Evolutionary conservation across 2,329 filamentous ascomycete species (phyloP), one percentile per base, ranked within the genome.

Genomic region (Escovopsis sp.): DNA sequence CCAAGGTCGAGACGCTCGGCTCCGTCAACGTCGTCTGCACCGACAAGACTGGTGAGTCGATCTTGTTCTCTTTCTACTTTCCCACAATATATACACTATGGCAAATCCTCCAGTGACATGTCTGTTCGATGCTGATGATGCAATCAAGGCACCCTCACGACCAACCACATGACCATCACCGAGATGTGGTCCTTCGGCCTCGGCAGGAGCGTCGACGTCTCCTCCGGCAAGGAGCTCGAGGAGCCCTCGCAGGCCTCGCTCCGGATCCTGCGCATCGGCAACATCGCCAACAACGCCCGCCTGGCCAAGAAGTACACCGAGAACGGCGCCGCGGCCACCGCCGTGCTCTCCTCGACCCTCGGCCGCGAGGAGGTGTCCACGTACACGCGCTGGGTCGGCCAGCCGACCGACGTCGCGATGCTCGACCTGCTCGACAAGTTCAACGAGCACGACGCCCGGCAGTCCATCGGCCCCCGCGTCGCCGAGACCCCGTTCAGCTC

Each of bases 21-120:
- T 94, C 87, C n/a, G 90, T 98, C 39, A 98, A 96, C 49, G 87
- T 98, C n/a, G 85, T 98, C 6, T 98, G 92, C 62, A 94, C 86
- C 46, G 90, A 98, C 65, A 98, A 98, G 62, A 98, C 90, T 30
- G 85, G 75, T 75, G 59, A 47, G 54, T 41, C 21, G 13, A 17
- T n/a, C n/a, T n/a, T n/a, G n/a, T n/a, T 23, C 9, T 23, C 19
- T 23, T 23, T 9, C 9, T n/a, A n/a, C n/a, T n/a, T n/a, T n/a
- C n/a, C n/a, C n/a, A n/a, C n/a, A n/a, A n/a, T 25, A 25, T 25
- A 11, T 25, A 11, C 7, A 9, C 25, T 19, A 30, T 17, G 2
- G 16, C 4, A 27, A 19, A 18, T 26, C 19, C 11, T 27, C 13
- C 15, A 12, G 19, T 13, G 21, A 6, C 12, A 6, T 34, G 4